Evolutionary conservation across 2,329 filamentous ascomycete species (phyloP).

Genomic region (Ilyonectria mors-panacis): DNA sequence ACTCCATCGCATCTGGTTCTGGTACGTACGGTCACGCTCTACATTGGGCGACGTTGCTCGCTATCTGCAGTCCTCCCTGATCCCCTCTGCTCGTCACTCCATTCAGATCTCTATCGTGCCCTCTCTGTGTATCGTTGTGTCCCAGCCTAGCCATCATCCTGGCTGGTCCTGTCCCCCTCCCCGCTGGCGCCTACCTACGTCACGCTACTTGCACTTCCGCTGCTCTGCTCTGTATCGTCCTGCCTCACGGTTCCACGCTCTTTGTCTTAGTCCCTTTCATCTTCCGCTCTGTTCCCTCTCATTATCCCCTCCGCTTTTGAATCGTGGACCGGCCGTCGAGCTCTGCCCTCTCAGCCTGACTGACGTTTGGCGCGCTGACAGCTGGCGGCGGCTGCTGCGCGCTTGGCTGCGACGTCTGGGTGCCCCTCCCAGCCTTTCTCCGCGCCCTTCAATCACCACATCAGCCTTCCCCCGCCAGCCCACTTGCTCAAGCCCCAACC

Average conservation of each 20-base stretch:
- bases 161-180: slow-evolving; percentile 29
- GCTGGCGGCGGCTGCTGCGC: slow-evolving; percentile 30
- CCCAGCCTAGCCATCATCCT: slow-evolving; percentile 21
- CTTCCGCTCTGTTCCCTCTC: background rate
- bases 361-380: slow-evolving; percentile 28
- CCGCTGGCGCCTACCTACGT: slow-evolving; percentile 44
- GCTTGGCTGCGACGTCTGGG: slow-evolving; percentile 40
- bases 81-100: background rate
- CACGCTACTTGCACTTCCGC: slow-evolving; percentile 35
- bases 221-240: slow-evolving; percentile 34
- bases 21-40: background rate
- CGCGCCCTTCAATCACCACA: background rate
- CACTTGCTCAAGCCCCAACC: slow-evolving; percentile 24
- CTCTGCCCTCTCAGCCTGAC: slow-evolving; percentile 12
- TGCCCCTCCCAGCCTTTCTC: slow-evolving; percentile 27
- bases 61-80: background rate
- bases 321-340: slow-evolving; percentile 6
- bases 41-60: background rate
- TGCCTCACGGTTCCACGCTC: slow-evolving; percentile 24
- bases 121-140: slow-evolving; percentile 23
- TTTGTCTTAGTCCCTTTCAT: slow-evolving; percentile 18
- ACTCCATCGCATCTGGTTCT: background rate
- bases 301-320: slow-evolving; percentile 5
- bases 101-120: background rate
- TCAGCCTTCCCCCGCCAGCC: slow-evolving; percentile 20